Conservation (phyloP, 495 filamentous ascomycete genomes). For the Clohesyomyces aquaticus region DNA sequence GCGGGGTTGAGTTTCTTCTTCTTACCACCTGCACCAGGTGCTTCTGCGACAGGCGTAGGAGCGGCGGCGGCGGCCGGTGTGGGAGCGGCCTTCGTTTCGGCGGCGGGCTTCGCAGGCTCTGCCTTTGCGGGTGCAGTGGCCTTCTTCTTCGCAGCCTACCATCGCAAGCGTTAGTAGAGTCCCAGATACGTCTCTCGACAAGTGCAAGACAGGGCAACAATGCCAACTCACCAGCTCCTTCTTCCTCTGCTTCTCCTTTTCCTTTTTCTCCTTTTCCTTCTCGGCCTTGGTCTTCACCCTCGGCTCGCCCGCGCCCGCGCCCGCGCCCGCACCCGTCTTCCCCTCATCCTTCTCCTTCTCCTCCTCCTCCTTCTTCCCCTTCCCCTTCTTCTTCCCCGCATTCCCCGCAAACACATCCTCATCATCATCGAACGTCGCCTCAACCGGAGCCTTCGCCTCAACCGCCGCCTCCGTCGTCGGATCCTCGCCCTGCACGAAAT, state of each 20-base stretch:
- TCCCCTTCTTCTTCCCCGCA: conserved; percentile 60
- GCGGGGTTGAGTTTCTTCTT: conserved; percentile 89
- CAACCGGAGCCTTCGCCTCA: conserved; percentile 74
- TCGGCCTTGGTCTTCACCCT: conserved; percentile 90
- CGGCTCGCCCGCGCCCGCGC: conserved; percentile 64
- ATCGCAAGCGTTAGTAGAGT: conserved; percentile 37
- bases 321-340: conserved; percentile 53
- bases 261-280: conserved; percentile 92
- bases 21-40: conserved; percentile 62
- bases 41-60: conserved; percentile 12
- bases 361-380: conserved; percentile 54
- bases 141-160: conserved; percentile 72
- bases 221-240: conserved; percentile 68
- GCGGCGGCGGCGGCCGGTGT: conserved; percentile 30
- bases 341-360: conserved; percentile 50
- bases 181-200: not conserved
- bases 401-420: conserved; percentile 71
- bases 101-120: conserved; percentile 47
- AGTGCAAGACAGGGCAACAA: not conserved
- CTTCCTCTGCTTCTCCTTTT: conserved; percentile 90
- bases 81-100: conserved; percentile 52
- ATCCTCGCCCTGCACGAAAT: conserved; percentile 75
- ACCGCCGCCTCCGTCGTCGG: conserved; percentile 50
- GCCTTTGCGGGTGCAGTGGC: conserved; percentile 47
- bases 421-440: conserved; percentile 82